Evolutionary conservation across 352 stramenopile species (phyloP).

Genomic region (Phytophthora crassamura): DNA sequence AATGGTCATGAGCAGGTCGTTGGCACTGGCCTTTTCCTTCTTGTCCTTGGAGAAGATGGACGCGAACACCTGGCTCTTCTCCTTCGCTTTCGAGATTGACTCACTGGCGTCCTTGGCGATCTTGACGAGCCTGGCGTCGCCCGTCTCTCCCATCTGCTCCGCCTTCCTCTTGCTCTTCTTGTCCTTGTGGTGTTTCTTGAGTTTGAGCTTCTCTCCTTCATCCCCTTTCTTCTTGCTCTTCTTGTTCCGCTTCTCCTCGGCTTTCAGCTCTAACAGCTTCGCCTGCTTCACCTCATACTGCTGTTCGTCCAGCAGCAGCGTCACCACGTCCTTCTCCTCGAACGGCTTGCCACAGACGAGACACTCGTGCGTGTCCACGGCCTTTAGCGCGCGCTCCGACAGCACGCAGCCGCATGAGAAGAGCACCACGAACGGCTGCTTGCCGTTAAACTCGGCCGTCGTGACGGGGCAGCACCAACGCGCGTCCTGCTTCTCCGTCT

Average conservation of each 20-base stretch:
- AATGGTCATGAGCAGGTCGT: slow-evolving; percentile 88
- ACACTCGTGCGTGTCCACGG: slow-evolving; percentile 78
- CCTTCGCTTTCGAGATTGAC: slow-evolving; percentile 73
- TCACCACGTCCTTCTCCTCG: slow-evolving; percentile 60
- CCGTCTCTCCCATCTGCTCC: slow-evolving; percentile 23
- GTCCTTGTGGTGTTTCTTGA: slow-evolving; percentile 31
- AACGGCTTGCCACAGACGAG: slow-evolving; percentile 70
- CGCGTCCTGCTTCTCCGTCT: slow-evolving; percentile 20
- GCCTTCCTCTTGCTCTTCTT: slow-evolving; percentile 57
- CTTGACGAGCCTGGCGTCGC: slow-evolving; percentile 36
- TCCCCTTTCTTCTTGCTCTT: slow-evolving; percentile 63
- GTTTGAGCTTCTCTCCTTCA: slow-evolving; percentile 40
- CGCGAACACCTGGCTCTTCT: slow-evolving; percentile 81
- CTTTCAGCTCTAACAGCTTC: slow-evolving; percentile 55
- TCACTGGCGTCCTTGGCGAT: slow-evolving; percentile 66
- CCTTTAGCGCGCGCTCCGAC: slow-evolving; percentile 87
- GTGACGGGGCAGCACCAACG: slow-evolving; percentile 80
- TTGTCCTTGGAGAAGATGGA: slow-evolving; percentile 83
- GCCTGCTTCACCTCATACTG: slow-evolving; percentile 60
- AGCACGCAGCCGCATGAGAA: slow-evolving; percentile 89
- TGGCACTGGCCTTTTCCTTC: slow-evolving; percentile 70
- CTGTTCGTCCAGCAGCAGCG: slow-evolving; percentile 66
- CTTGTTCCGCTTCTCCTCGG: slow-evolving; percentile 49
- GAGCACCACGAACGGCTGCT: slow-evolving; percentile 86
- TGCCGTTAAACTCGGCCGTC: slow-evolving; percentile 89